Conservation (phyloP, 73 alveolate genomes). For the Paramecium pentaurelia region DNA sequence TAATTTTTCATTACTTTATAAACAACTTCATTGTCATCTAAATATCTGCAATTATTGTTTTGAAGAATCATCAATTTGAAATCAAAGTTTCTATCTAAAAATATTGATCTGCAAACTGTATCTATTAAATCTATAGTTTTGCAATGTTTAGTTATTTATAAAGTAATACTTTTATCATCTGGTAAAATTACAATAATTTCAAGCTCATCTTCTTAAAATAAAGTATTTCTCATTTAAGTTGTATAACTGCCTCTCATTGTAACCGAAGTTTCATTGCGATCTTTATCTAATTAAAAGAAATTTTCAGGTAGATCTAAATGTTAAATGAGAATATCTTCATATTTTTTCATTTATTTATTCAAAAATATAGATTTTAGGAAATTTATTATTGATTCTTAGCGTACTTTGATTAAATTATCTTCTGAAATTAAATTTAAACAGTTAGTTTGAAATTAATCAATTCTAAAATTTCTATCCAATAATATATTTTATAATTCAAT, state of each 20-base stretch:
- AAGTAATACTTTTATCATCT: not conserved
- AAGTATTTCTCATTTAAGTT: not conserved
- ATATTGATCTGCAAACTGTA: not conserved
- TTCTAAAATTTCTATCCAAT: not conserved
- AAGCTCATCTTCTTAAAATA: not conserved
- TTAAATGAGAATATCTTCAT: not conserved
- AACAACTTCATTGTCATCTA: conserved; percentile 44
- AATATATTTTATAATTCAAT: not conserved
- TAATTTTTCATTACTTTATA: conserved; percentile 6
- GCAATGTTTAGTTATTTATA: not conserved
- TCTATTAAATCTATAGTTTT: conserved; percentile 1
- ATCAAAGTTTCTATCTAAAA: not conserved
- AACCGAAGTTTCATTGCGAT: not conserved
- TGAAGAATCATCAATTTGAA: not conserved
- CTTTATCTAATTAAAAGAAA: not conserved
- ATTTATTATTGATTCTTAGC: not conserved
- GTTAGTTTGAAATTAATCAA: not conserved
- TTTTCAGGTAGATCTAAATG: conserved; percentile 14
- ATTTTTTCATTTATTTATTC: not conserved
- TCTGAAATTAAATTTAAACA: not conserved
- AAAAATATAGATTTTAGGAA: not conserved
- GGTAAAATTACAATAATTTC: not conserved
- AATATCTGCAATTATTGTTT: not conserved
- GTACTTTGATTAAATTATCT: not conserved
- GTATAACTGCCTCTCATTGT: not conserved